phyloP scores from a whole-genome alignment of 495 filamentous ascomycete species.

The Talaromyces proteolyticus region DNA sequence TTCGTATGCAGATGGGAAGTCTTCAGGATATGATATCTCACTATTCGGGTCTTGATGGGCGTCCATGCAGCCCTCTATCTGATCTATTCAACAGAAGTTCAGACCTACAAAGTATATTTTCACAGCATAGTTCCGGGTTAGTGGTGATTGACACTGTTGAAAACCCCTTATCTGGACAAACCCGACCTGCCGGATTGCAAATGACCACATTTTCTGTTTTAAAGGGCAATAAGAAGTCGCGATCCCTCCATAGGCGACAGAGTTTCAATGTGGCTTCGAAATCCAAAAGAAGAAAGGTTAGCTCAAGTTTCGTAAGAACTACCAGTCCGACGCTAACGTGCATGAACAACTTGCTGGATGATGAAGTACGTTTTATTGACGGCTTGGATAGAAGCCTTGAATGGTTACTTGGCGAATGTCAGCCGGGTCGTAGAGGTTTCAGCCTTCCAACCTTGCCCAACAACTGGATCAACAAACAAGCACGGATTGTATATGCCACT shows the following conservation, averaged over 20 bases:
- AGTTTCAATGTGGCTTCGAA: no score
- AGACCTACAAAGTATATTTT: neutral
- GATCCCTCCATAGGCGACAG: no score
- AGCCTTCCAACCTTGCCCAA: constrained; percentile 37
- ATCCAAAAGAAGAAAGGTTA: no score
- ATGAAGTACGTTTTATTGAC: constrained; percentile 30
- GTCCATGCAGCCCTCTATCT: constrained; percentile 32
- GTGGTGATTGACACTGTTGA: neutral
- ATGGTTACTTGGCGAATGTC: constrained; percentile 34
- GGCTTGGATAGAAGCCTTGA: constrained; percentile 28
- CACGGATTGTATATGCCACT: constrained; percentile 35
- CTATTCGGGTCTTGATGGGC: constrained; percentile 17
- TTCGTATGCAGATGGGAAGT: constrained; percentile 28
- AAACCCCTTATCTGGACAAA: no score
- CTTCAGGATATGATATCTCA: constrained; percentile 4
- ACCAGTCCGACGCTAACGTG: neutral
- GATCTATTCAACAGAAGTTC: constrained; percentile 17
- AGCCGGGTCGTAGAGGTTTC: constrained; percentile 33
- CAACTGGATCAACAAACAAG: constrained; percentile 36
- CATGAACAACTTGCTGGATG: neutral
- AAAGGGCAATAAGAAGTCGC: no score
- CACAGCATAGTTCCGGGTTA: neutral
- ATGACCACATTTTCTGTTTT: no score
- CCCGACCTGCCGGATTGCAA: no score
- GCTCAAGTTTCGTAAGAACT: no score